A percentile compares a stretch with the other conserved stretches of the same genome.
These are phyloP conservation scores for Rhytidiadelphus loreus DNA, from an alignment of 225 moss, liverwort and hornwort genomes.

Conservation along the genomic window DNA sequence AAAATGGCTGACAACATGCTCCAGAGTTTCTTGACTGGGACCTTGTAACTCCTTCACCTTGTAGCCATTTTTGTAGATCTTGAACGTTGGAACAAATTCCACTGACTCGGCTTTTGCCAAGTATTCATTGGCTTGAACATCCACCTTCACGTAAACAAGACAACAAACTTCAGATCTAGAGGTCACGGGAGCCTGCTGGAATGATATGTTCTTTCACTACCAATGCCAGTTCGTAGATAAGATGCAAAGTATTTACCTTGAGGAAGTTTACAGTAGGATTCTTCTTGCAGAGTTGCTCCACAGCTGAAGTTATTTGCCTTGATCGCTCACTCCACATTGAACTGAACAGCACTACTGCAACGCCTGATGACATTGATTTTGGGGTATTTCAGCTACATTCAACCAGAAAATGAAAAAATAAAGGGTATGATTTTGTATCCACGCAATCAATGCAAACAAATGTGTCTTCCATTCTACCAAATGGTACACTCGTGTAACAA, in stretches of 20 bases:
- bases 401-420: constrained; percentile 8
- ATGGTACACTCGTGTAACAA: not conserved
- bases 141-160: constrained; percentile 44
- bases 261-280: constrained; percentile 40
- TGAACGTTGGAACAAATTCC: constrained; percentile 80
- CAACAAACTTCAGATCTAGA: not conserved
- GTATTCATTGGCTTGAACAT: constrained; percentile 64
- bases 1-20: constrained; percentile 57
- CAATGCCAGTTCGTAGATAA: not conserved
- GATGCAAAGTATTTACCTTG: constrained; percentile 17
- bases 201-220: not conserved
- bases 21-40: constrained; percentile 60
- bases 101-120: constrained; percentile 74
- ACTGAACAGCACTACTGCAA: constrained; percentile 45
- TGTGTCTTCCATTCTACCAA: not conserved
- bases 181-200: not conserved
- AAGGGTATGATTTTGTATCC: not conserved
- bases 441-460: not conserved
- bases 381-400: constrained; percentile 20
- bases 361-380: constrained; percentile 36
- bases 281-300: constrained; percentile 42
- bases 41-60: constrained; percentile 76
- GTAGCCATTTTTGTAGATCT: constrained; percentile 85
- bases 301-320: constrained; percentile 22
- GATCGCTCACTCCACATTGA: constrained; percentile 41